Base-by-base conservation (phyloP, 345 rosid species). In the Hypericum androsaemum region DNA sequence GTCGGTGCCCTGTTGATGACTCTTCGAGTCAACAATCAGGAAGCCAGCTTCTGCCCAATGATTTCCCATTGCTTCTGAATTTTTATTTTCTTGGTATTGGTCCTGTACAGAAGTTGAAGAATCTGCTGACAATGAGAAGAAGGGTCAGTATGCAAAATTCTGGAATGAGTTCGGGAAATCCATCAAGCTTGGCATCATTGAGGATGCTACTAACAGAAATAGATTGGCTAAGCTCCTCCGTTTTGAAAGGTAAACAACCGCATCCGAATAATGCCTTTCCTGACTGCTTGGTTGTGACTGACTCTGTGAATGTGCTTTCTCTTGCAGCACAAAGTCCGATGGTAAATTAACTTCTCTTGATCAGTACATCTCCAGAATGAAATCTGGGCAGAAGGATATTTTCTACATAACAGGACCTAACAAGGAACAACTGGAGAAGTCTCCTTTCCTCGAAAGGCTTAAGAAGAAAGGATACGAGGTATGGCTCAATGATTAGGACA, bases 111-210 rank as follows among this genome's bases (percentile, higher is more conserved):
- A 88, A 59, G 70, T 71, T 61, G 97, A 81, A 56, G 79, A 77
- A 60, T 78, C 82, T 39, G 50, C 61, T 47, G 94, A 80, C 53
- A 72, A 77, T 63, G 94, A 88, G 76, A 88, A 83, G 80, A 85
- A 72, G 67, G 98, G 96, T 57, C 95, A 92, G 59, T 92, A 92
- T 57, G 16, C 83, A 5, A 88, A 77, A 57, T 88, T 92, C 80
- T 92, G 98, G 98, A 88, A 88, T 62, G 97, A 92, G 69, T 92
- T 83, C 64, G 98, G 98, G 58, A 88, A 88, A 74, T 92, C 97
- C 22, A 83, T 92, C 49, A 92, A 92, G 74, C 95, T 88, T 43
- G 97, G 97, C 32, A 88, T 85, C 47, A 78, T 92, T 54, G 97
- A 92, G 78, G 98, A 92, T 67, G 94, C 98, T 39, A 64, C 89